A percentile compares a stretch with the other conserved stretches of the same genome.
Evolutionary conservation across 2,329 filamentous ascomycete species (phyloP).

Genomic region (Neonectria magnoliae): DNA sequence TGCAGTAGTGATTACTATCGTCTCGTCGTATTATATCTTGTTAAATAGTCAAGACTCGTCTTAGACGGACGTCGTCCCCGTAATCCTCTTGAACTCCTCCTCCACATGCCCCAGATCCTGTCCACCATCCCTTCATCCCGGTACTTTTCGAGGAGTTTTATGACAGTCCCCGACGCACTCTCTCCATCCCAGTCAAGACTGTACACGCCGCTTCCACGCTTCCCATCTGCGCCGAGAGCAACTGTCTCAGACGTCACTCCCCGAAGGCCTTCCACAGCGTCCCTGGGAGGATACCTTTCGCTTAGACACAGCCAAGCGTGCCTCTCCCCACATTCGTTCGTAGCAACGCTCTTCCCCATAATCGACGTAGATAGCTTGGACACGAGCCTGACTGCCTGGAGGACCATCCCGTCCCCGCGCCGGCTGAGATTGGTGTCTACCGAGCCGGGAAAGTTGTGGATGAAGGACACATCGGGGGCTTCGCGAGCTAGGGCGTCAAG

Average conservation of each 20-base stretch:
- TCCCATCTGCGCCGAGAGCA: constrained; percentile 33
- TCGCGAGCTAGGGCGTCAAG: constrained; percentile 37
- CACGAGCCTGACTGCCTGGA: constrained; percentile 30
- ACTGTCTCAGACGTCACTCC: constrained; percentile 7
- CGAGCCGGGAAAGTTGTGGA: constrained; percentile 44
- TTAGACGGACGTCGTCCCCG: constrained; percentile 14
- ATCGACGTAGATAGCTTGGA: constrained; percentile 22
- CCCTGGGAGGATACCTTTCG: constrained; percentile 30
- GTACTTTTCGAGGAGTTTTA: constrained; percentile 30
- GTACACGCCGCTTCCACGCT: constrained; percentile 38
- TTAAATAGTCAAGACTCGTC: background rate
- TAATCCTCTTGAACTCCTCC: constrained; percentile 37
- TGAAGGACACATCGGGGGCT: constrained; percentile 40
- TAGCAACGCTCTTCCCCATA: constrained; percentile 25
- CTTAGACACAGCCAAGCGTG: constrained; percentile 38
- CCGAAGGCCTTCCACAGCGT: background rate
- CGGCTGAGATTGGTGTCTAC: constrained; percentile 43
- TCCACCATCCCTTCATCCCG: constrained; percentile 32
- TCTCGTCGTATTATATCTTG: background rate
- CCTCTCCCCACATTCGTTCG: constrained; percentile 39
- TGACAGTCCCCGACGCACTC: constrained; percentile 25
- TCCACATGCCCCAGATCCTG: constrained; percentile 38
- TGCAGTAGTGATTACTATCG: background rate
- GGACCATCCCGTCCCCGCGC: constrained; percentile 28
- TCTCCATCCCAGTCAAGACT: constrained; percentile 38